Percentiles rank a stretch among this genome's conserved stretches.
phyloP scores from a whole-genome alignment of 2,329 filamentous ascomycete genomes.

The Corynespora cassiicola region DNA sequence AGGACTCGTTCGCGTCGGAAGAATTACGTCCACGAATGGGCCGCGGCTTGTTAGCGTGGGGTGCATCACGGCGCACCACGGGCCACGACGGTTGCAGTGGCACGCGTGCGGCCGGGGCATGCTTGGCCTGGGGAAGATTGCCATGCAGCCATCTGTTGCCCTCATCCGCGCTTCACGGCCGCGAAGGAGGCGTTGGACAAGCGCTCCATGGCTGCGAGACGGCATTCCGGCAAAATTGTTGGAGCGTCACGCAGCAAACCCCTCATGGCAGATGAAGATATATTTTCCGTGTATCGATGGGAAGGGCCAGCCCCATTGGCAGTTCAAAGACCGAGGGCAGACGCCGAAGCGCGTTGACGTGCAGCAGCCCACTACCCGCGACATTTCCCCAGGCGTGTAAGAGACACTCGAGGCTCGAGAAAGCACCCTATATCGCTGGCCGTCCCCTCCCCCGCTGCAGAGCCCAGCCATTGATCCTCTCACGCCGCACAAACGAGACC shows the following conservation, averaged over 20 bases:
- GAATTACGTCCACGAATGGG: constrained; percentile 36
- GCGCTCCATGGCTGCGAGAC: constrained; percentile 13
- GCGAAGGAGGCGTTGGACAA: too few species aligned
- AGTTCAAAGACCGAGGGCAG: constrained; percentile 18
- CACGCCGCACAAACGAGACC: background rate
- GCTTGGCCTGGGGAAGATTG: too few species aligned
- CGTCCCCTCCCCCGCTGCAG: background rate
- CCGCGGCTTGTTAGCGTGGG: constrained; percentile 28
- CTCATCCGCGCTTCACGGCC: too few species aligned
- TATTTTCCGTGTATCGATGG: constrained; percentile 37
- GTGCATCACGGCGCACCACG: too few species aligned
- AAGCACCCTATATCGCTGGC: too few species aligned
- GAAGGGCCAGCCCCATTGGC: background rate
- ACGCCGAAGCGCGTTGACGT: too few species aligned
- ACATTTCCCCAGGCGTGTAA: too few species aligned
- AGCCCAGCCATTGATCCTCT: background rate
- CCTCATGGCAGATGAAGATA: constrained; percentile 12
- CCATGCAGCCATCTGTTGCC: too few species aligned
- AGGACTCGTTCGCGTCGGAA: constrained; percentile 13
- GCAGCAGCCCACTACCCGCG: too few species aligned
- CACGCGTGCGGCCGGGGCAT: too few species aligned
- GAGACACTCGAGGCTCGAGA: too few species aligned
- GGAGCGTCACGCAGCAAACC: constrained; percentile 18
- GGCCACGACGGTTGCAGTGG: too few species aligned
- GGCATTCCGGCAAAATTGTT: constrained; percentile 35